Conservation (phyloP, 352 stramenopile genomes). For the Pythium brachiatum region DNA sequence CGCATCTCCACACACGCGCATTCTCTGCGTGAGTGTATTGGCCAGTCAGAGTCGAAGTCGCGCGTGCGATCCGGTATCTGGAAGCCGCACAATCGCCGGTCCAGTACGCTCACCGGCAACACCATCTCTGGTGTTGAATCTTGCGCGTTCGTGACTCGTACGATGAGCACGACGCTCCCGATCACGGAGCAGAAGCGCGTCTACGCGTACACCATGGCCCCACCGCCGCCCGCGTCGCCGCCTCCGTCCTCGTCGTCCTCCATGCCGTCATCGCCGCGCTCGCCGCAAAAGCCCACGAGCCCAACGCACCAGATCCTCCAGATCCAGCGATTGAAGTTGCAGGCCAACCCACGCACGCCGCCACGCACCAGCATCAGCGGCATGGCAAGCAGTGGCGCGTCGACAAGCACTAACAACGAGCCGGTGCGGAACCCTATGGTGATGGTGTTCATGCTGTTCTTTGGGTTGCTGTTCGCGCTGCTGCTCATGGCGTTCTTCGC, state of each 20-base stretch:
- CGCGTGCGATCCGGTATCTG: not conserved
- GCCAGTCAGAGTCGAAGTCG: slow-evolving; percentile 2
- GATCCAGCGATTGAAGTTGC: slow-evolving; percentile 43
- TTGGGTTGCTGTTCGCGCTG: slow-evolving; percentile 55
- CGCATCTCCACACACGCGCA: not conserved
- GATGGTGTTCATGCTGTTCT: slow-evolving; percentile 69
- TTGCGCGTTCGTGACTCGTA: not conserved
- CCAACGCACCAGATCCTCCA: slow-evolving; percentile 42
- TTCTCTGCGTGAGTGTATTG: not conserved
- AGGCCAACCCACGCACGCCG: slow-evolving; percentile 11
- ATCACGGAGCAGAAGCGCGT: slow-evolving; percentile 25
- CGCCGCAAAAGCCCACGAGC: slow-evolving; percentile 11
- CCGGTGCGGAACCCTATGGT: slow-evolving; percentile 60
- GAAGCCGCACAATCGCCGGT: not conserved
- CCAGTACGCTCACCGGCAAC: not conserved
- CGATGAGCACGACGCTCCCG: slow-evolving; percentile 20
- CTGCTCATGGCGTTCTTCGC: slow-evolving; percentile 82
- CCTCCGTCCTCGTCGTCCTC: not conserved
- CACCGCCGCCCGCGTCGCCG: slow-evolving; percentile 1
- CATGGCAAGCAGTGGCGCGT: not conserved
- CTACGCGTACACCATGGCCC: slow-evolving; percentile 16
- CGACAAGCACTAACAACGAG: slow-evolving; percentile 26
- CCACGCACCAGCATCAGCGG: slow-evolving; percentile 2
- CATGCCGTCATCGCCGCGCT: slow-evolving; percentile 6
- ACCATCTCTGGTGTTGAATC: slow-evolving; percentile 9